Percentiles rank a stretch among this genome's conserved stretches.
Conservation (phyloP, 805 yeast species). For the Myxozyma neotropica region DNA sequence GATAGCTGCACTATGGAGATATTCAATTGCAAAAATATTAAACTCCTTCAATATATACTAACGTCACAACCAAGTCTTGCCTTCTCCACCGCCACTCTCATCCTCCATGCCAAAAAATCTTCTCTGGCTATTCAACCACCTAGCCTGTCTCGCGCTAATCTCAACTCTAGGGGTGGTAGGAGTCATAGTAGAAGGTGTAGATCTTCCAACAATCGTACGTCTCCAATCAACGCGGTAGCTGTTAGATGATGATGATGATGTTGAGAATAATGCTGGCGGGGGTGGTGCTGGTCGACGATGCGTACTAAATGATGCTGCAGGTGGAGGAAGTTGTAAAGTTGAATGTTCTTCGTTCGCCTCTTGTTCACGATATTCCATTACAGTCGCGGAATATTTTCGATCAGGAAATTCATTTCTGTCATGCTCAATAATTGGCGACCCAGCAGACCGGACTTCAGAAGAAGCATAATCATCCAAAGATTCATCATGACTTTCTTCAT, state of each 20-base stretch:
- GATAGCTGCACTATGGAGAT: too few relatives aligned
- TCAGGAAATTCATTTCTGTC: too few relatives aligned
- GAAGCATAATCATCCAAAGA: too few relatives aligned
- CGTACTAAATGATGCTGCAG: neutral
- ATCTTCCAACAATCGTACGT: neutral
- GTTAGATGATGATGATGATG: neutral
- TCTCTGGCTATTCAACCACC: conserved; percentile 15
- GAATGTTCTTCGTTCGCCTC: too few relatives aligned
- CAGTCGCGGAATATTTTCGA: too few relatives aligned
- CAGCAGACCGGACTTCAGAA: neutral
- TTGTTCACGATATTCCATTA: too few relatives aligned
- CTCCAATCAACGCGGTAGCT: neutral
- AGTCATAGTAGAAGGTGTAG: neutral
- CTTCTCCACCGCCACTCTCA: conserved; percentile 3
- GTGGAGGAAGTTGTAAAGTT: too few relatives aligned
- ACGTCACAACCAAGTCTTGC: conserved; percentile 19
- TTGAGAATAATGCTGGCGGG: neutral
- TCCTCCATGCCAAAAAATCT: conserved; percentile 20
- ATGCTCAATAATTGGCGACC: too few relatives aligned
- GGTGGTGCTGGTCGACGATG: neutral
- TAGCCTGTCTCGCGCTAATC: neutral
- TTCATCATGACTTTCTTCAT: too few relatives aligned
- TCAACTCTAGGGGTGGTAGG: neutral
- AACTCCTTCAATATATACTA: too few relatives aligned
- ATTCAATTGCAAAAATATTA: too few relatives aligned